phyloP scores from a whole-genome alignment of 805 yeast genomes.

The Ogataea siamensis region DNA sequence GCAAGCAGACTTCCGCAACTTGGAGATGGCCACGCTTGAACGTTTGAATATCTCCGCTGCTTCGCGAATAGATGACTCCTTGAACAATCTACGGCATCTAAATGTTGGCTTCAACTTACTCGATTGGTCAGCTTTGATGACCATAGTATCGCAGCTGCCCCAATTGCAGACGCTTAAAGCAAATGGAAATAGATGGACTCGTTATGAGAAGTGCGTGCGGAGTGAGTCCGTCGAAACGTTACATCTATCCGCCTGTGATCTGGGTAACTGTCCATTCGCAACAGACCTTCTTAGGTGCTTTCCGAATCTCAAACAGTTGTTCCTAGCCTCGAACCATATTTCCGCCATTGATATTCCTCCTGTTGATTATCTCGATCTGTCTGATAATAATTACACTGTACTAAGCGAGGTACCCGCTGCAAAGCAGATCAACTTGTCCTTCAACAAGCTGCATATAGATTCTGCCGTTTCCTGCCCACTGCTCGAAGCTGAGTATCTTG shows the following conservation, averaged over 20 bases:
- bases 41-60: conserved; percentile 35
- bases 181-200: conserved; percentile 50
- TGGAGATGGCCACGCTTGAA: conserved; percentile 52
- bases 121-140: conserved; percentile 38
- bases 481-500: conserved; percentile 34
- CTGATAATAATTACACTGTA: conserved; percentile 40
- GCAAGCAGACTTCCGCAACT: conserved; percentile 44
- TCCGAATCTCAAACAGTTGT: conserved; percentile 29
- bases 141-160: conserved; percentile 38
- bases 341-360: conserved; percentile 4
- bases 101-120: conserved; percentile 65
- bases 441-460: conserved; percentile 33
- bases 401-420: conserved; percentile 26
- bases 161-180: conserved; percentile 43
- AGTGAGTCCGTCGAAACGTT: conserved; percentile 16
- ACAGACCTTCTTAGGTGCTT: conserved; percentile 8
- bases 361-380: conserved; percentile 23
- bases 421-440: conserved; percentile 34
- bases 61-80: conserved; percentile 7
- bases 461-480: not conserved
- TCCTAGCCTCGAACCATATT: conserved; percentile 28
- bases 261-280: conserved; percentile 4
- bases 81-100: conserved; percentile 36
- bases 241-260: conserved; percentile 20
- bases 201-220: not conserved